A percentile compares a stretch with the other conserved stretches of the same genome.
Conservation (phyloP, 805 yeast species). For the Alloascoidea hylecoeti region DNA sequence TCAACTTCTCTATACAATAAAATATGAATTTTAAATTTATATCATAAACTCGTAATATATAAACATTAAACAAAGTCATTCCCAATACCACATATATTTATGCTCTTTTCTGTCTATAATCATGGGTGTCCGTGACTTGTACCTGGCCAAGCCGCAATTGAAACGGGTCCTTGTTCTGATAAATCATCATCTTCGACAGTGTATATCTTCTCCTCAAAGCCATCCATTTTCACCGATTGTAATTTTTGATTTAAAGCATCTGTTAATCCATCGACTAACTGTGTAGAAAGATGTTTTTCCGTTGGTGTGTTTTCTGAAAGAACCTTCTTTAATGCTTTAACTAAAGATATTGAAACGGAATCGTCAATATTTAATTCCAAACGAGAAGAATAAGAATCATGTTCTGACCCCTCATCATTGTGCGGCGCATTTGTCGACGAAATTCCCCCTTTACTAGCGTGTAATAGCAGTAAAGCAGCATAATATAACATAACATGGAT, state of each 20-base stretch:
- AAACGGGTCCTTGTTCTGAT: background rate
- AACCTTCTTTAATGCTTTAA: background rate
- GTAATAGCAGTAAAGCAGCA: slow-evolving; percentile 40
- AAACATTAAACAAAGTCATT: no score
- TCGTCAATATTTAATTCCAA: background rate
- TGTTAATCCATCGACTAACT: background rate
- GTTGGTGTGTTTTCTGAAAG: background rate
- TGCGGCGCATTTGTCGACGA: no score
- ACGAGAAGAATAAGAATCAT: background rate
- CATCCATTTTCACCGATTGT: background rate
- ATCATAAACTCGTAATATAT: no score
- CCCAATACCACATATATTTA: no score
- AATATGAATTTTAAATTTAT: no score
- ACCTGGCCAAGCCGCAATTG: background rate
- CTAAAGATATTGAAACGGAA: background rate
- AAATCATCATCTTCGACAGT: background rate
- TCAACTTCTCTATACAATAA: no score
- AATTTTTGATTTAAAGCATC: background rate
- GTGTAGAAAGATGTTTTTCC: background rate
- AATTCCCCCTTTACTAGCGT: slow-evolving; percentile 1
- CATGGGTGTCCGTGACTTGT: background rate
- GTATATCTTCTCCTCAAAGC: background rate
- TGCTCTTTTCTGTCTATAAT: no score
- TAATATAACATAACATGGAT: slow-evolving; percentile 59
- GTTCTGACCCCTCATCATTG: background rate